Base-by-base conservation (phyloP, 2,329 filamentous ascomycete genomes). In the Xylaria polymorpha region DNA sequence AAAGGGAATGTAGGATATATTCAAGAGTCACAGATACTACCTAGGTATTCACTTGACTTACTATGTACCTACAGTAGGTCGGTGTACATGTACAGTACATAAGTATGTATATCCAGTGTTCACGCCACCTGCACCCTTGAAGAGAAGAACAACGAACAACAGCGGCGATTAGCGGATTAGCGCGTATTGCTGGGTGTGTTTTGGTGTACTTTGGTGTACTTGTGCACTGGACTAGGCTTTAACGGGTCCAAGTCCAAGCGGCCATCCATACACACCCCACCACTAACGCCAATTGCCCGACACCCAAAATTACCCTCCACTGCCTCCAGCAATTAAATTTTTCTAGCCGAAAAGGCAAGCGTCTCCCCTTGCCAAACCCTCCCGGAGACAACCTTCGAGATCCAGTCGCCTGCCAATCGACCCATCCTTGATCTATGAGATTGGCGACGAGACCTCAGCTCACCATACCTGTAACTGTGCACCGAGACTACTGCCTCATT, bases 331-430 rank as follows among this genome's bases (percentile, higher is more conserved):
- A 53, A 74, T 74, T 75, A 74, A 76, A 76, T 75, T 74, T 73
- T 72, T 73, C 71, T 71, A 71, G 61, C 69, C 72, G 71, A 71
- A 74, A 58, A 71, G 71, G 72, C 71, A 76, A 75, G 73, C 66
- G 72, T 75, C 74, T 76, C 70, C 65, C 73, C 69, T 75, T 74
- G 70, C 73, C 73, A 72, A 73, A 72, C 61, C 68, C 72, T 65
- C 59, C 48, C 61, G 68, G 71, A 71, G 71, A 72, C 71, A 56
- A 72, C 68, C 68, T 68, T 69, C 61, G 69, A 68, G 51, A 72
- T 70, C 66, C 69, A 63, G 67, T 71, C 65, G 74, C 58, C 59
- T 71, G 66, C 66, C 73, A 75, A 74, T 75, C 68, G 72, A 69
- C 62, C 71, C 63, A 66, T 68, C 61, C 22, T 50, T 44, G 51